Percentiles rank a stretch among this genome's conserved stretches.
Evolutionary conservation across 2,329 filamentous ascomycete genomes (phyloP).

Genomic region (Pseudogymnoascus sp.): DNA sequence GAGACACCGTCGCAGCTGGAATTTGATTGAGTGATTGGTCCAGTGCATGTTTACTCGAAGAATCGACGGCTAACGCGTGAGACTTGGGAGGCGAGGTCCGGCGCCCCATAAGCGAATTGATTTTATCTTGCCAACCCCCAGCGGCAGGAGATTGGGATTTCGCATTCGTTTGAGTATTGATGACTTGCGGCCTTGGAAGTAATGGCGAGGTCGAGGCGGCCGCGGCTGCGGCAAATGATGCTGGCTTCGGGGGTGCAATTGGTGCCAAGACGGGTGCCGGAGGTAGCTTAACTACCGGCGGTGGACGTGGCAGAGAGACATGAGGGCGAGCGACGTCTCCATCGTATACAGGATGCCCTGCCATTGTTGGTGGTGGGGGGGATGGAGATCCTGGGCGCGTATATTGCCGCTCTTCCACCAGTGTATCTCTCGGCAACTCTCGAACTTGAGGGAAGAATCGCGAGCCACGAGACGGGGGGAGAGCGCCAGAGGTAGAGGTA

Average conservation of each 20-base stretch:
- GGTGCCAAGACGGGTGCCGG: conserved; percentile 41
- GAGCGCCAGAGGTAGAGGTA: conserved; percentile 18
- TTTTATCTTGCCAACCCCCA: conserved; percentile 64
- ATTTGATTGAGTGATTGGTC: conserved; percentile 42
- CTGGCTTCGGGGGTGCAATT: conserved; percentile 35
- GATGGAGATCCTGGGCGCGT: conserved; percentile 47
- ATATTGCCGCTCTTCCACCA: conserved; percentile 34
- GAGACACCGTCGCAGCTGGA: conserved; percentile 56
- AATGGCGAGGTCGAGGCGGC: conserved; percentile 20
- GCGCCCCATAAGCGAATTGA: conserved; percentile 66
- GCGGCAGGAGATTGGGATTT: conserved; percentile 28
- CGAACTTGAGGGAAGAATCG: conserved; percentile 49
- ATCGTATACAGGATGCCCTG: conserved; percentile 64
- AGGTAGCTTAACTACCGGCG: conserved; percentile 74
- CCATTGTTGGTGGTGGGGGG: conserved; percentile 62
- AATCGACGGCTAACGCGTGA: conserved; percentile 55
- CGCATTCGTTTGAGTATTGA: conserved; percentile 32
- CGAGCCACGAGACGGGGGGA: conserved; percentile 44
- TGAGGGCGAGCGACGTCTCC: conserved; percentile 57
- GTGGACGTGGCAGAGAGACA: conserved; percentile 59
- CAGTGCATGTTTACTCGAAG: conserved; percentile 57
- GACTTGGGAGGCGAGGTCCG: conserved; percentile 52
- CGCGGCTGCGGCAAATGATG: conserved; percentile 36
- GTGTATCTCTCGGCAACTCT: conserved; percentile 33
- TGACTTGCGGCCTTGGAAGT: conserved; percentile 15